A percentile compares a stretch with the other conserved stretches of the same genome.
Evolutionary conservation across 2,329 filamentous ascomycete genomes (phyloP).

Genomic region (Aciculosporium take): DNA sequence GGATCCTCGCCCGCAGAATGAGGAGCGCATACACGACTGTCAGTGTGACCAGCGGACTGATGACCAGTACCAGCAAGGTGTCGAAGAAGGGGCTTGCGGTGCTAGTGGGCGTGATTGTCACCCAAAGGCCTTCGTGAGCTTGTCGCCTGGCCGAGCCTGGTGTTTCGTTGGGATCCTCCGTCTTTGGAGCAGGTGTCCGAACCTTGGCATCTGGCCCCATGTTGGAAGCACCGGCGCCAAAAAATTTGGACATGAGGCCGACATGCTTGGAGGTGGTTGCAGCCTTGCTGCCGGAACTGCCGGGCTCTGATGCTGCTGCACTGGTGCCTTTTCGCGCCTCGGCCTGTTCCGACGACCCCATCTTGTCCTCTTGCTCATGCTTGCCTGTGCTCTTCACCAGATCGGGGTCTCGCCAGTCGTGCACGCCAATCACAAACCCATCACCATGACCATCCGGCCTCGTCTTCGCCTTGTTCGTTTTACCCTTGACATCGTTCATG

Average conservation of each 20-base stretch:
- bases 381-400: slow-evolving; percentile 9
- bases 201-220: slow-evolving; percentile 11
- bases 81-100: slow-evolving; percentile 91
- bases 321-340: slow-evolving; percentile 1
- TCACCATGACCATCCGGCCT: slow-evolving; percentile 11
- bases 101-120: slow-evolving; percentile 85
- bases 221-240: slow-evolving; percentile 28
- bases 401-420: slow-evolving; percentile 75
- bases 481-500: slow-evolving; percentile 25
- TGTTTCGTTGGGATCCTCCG: slow-evolving; percentile 7
- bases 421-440: slow-evolving; percentile 67
- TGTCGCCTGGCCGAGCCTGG: slow-evolving; percentile 3
- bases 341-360: neutral
- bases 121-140: slow-evolving; percentile 65
- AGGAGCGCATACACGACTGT: slow-evolving; percentile 86
- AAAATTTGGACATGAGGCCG: slow-evolving; percentile 34
- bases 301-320: neutral
- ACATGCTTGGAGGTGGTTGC: slow-evolving; percentile 24
- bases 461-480: slow-evolving; percentile 10
- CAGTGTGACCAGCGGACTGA: slow-evolving; percentile 83
- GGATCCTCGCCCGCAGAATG: slow-evolving; percentile 74
- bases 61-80: slow-evolving; percentile 87
- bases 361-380: slow-evolving; percentile 4
- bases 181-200: slow-evolving; percentile 9
- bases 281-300: neutral